Percentiles rank a stretch among this genome's conserved stretches.
Evolutionary conservation across 768 basidiomycete species (phyloP).

Genomic region (Russula sp.): DNA sequence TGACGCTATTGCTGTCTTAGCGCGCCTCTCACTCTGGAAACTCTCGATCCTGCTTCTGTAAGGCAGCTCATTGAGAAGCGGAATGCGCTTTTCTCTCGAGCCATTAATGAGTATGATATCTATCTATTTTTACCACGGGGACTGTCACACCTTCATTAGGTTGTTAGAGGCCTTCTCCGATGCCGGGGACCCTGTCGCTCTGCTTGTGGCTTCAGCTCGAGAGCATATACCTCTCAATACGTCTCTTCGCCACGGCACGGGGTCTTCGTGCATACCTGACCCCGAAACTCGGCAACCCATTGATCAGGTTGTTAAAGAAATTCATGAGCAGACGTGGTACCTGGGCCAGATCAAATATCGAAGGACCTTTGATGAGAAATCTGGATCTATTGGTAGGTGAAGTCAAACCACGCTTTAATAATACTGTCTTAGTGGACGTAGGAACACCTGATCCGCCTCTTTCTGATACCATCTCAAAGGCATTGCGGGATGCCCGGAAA

Average conservation of each 20-base stretch:
- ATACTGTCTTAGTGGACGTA: slow-evolving; percentile 24
- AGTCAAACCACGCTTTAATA: neutral
- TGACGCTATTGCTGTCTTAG: slow-evolving; percentile 3
- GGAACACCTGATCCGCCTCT: slow-evolving; percentile 50
- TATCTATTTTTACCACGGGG: slow-evolving; percentile 28
- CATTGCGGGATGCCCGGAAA: slow-evolving; percentile 51
- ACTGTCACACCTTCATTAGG: slow-evolving; percentile 33
- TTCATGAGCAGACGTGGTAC: slow-evolving; percentile 60
- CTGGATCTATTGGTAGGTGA: slow-evolving; percentile 44
- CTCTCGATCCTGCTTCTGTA: slow-evolving; percentile 14
- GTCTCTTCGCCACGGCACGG: slow-evolving; percentile 17
- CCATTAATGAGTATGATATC: slow-evolving; percentile 43
- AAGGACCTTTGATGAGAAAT: slow-evolving; percentile 48
- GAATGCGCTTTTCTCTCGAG: slow-evolving; percentile 33
- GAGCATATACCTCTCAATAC: slow-evolving; percentile 71
- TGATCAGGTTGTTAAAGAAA: slow-evolving; percentile 49
- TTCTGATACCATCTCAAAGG: slow-evolving; percentile 49
- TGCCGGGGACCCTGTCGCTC: slow-evolving; percentile 52
- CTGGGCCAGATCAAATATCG: slow-evolving; percentile 59
- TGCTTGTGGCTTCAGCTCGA: slow-evolving; percentile 61
- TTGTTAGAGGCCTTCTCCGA: slow-evolving; percentile 49
- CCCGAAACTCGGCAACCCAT: slow-evolving; percentile 54
- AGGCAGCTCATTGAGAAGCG: slow-evolving; percentile 19
- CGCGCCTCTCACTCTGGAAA: slow-evolving; percentile 10
- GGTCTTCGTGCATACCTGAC: slow-evolving; percentile 30